A percentile compares a stretch with the other conserved stretches of the same genome.
Conservation (phyloP, 164 flowering plant genomes). For the Berberis vulgaris region DNA sequence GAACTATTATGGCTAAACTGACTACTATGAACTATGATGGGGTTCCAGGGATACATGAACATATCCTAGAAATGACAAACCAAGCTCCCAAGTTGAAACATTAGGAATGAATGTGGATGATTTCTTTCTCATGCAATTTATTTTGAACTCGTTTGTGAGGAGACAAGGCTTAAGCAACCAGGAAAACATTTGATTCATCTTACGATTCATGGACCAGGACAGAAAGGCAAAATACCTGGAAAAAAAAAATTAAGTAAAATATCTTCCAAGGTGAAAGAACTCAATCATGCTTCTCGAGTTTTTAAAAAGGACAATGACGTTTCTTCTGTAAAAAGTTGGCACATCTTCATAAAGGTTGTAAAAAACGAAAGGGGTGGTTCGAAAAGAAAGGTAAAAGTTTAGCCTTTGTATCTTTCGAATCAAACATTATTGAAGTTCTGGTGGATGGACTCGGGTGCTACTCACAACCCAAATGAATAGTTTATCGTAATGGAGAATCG, state of each 20-base stretch:
- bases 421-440: too few relatives aligned
- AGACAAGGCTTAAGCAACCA: slow-evolving; percentile 1
- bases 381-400: not conserved
- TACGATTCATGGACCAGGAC: too few relatives aligned
- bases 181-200: not conserved
- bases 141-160: slow-evolving; percentile 18
- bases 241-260: not conserved
- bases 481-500: too few relatives aligned
- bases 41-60: slow-evolving; percentile 3
- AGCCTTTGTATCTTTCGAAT: not conserved
- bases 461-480: too few relatives aligned
- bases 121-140: slow-evolving; percentile 11
- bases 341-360: not conserved
- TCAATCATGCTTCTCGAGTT: not conserved
- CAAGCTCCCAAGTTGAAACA: not conserved
- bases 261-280: not conserved
- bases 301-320: not conserved
- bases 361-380: not conserved
- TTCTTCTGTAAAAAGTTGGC: not conserved
- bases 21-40: slow-evolving; percentile 13
- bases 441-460: too few relatives aligned
- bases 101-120: slow-evolving; percentile 6
- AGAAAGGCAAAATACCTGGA: not conserved
- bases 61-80: slow-evolving; percentile 9
- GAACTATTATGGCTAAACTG: slow-evolving; percentile 12